Evolutionary conservation across 768 basidiomycete genomes (phyloP).

Genomic region (Cantharellus anzutake): DNA sequence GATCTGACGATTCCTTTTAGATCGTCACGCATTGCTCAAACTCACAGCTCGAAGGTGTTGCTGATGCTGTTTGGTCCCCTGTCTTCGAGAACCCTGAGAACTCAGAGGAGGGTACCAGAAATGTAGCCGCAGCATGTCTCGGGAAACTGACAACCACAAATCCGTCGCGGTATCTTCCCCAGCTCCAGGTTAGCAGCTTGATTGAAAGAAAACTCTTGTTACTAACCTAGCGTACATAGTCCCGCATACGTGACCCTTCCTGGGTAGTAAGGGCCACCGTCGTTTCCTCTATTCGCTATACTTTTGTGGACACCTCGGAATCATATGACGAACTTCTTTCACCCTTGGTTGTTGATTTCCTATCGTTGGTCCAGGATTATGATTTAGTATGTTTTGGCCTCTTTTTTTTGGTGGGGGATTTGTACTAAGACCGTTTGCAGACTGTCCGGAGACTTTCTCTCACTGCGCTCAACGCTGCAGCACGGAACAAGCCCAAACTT

Average conservation of each 20-base stretch:
- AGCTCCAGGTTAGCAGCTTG: slow-evolving; percentile 51
- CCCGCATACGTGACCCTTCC: slow-evolving; percentile 46
- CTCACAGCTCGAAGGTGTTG: slow-evolving; percentile 66
- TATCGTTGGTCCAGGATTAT: slow-evolving; percentile 72
- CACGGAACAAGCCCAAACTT: slow-evolving; percentile 84
- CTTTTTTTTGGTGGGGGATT: background rate
- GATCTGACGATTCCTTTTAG: slow-evolving; percentile 19
- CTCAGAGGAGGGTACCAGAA: slow-evolving; percentile 78
- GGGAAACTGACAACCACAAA: slow-evolving; percentile 89
- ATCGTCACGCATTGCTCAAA: slow-evolving; percentile 84
- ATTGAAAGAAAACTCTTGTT: background rate
- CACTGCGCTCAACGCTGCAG: slow-evolving; percentile 84
- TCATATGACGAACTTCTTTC: slow-evolving; percentile 84
- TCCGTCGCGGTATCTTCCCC: slow-evolving; percentile 77
- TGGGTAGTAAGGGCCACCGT: slow-evolving; percentile 70
- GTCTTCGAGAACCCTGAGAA: slow-evolving; percentile 82
- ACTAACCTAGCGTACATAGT: slow-evolving; percentile 18
- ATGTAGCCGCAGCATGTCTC: slow-evolving; percentile 89
- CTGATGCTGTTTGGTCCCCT: slow-evolving; percentile 80
- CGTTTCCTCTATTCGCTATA: slow-evolving; percentile 78
- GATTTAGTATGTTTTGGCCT: slow-evolving; percentile 44
- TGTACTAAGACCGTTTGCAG: slow-evolving; percentile 22
- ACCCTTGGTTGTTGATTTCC: slow-evolving; percentile 75
- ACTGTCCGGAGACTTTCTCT: slow-evolving; percentile 79
- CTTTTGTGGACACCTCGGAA: slow-evolving; percentile 69